Conservation (phyloP, 805 yeast genomes). For the Candida patagonica region DNA sequence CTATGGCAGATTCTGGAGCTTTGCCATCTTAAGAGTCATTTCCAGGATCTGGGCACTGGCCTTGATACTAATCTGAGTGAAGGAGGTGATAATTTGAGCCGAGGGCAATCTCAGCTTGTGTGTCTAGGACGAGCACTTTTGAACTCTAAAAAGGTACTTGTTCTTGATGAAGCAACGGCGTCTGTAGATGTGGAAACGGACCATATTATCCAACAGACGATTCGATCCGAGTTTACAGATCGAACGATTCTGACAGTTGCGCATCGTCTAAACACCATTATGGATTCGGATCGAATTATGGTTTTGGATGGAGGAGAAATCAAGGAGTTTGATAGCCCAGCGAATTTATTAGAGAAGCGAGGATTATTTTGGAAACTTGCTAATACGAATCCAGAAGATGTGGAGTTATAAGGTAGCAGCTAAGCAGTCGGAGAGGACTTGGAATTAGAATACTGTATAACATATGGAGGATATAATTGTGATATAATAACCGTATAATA, state of each 20-base stretch:
- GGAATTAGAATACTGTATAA: too few species aligned
- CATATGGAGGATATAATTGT: too few species aligned
- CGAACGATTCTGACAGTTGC: slow-evolving; percentile 77
- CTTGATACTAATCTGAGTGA: slow-evolving; percentile 46
- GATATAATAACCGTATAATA: too few species aligned
- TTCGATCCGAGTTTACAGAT: slow-evolving; percentile 52
- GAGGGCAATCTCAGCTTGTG: slow-evolving; percentile 71
- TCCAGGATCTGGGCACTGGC: slow-evolving; percentile 39
- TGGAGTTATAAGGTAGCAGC: too few species aligned
- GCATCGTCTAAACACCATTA: slow-evolving; percentile 68
- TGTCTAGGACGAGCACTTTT: slow-evolving; percentile 72
- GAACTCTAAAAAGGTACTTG: slow-evolving; percentile 52
- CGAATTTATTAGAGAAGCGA: slow-evolving; percentile 38
- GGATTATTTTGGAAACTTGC: too few species aligned
- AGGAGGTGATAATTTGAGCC: slow-evolving; percentile 65
- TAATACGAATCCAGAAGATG: too few species aligned
- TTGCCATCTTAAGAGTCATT: slow-evolving; percentile 42
- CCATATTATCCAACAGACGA: slow-evolving; percentile 62
- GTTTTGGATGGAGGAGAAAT: slow-evolving; percentile 62
- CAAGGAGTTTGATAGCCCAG: slow-evolving; percentile 64
- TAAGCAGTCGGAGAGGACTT: too few species aligned
- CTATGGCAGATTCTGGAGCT: slow-evolving; percentile 49
- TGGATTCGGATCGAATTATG: slow-evolving; percentile 67
- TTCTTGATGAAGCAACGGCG: slow-evolving; percentile 72
- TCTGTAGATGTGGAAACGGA: slow-evolving; percentile 79